Evolutionary conservation across 306 rosid species (phyloP), one percentile per base, ranked within the genome.

Genomic region (Inga laurina): DNA sequence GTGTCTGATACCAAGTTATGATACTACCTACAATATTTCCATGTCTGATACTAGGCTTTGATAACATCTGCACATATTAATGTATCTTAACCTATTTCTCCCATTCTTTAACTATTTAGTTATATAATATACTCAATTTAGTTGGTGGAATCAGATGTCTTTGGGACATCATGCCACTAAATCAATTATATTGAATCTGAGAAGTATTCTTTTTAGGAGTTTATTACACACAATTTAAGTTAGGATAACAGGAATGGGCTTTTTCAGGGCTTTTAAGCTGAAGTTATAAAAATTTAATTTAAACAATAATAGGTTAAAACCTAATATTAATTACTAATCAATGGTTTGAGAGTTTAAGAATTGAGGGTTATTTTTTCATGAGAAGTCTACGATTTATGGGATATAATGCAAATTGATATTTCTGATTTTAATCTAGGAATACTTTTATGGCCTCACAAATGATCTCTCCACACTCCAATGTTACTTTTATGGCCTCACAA

Each of bases 371-470:
- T 46, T 46, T 46, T 46, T 46, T 46, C 52, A 46, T 11, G 52
- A 10, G 52, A 46, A 46, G 52, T 46, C 4, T 12, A 46, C 0
- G 52, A 15, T 49, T 81, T 72, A 73, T 70, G 70, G 18, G 77
- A 48, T 62, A 37, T 83, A 68, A 81, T 82, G 52, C 64, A 74
- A 18, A 30, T 51, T 45, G 34, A 56, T 71, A 71, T 52, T n/a
- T 70, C 30, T 27, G 30, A 27, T 27, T 27, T 27, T 27, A 27
- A 27, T 27, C 30, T 79, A 96, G 99, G 99, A 96, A 81, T 96
- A 92, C 87, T 96, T 96, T 77, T 92, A 96, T 83, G 99, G 99
- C 37, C 35, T 76, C 30, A 27, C 30, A 27, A 27, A 27, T 27
- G 30, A 27, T 27, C 30, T 27, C 30, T 27, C 30, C 30, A 27